Evolutionary conservation across 139 green algal species (phyloP).

Genomic region (Coccomyxa sp.): DNA sequence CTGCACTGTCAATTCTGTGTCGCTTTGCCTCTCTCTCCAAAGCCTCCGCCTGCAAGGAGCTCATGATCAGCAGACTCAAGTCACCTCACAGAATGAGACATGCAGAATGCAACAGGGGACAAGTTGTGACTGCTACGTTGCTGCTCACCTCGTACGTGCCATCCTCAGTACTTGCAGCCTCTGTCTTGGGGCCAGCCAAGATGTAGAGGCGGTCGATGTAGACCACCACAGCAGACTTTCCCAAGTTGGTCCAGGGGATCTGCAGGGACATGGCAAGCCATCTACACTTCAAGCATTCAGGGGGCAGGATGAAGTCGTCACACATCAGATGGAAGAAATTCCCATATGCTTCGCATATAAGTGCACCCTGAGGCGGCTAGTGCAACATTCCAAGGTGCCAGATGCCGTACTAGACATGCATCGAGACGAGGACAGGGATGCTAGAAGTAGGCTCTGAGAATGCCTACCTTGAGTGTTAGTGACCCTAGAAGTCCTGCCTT

Average conservation of each 20-base stretch:
- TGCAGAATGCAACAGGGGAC: not conserved
- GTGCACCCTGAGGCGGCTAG: not conserved
- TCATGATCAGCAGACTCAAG: not conserved
- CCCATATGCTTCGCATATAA: not conserved
- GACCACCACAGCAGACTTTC: slow-evolving; percentile 83
- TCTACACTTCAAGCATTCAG: too few species aligned
- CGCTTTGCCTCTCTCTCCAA: slow-evolving; percentile 14
- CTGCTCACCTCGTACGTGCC: not conserved
- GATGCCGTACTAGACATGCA: not conserved
- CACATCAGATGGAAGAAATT: not conserved
- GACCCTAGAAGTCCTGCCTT: slow-evolving; percentile 84
- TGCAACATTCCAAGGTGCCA: not conserved
- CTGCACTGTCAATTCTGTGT: slow-evolving; percentile 30
- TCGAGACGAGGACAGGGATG: too few species aligned
- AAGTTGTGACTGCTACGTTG: not conserved
- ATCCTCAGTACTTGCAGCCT: not conserved
- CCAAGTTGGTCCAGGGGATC: slow-evolving; percentile 90
- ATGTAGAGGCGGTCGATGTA: slow-evolving; percentile 93
- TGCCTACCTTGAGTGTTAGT: slow-evolving; percentile 80
- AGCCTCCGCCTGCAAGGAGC: slow-evolving; percentile 14
- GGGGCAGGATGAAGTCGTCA: too few species aligned
- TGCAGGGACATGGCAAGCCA: too few species aligned
- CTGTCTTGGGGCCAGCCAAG: slow-evolving; percentile 61
- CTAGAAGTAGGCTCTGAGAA: too few species aligned
- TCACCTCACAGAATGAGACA: not conserved